phyloP scores from a whole-genome alignment of 2,329 filamentous ascomycete genomes.

The Dothideomycetes sp. region DNA sequence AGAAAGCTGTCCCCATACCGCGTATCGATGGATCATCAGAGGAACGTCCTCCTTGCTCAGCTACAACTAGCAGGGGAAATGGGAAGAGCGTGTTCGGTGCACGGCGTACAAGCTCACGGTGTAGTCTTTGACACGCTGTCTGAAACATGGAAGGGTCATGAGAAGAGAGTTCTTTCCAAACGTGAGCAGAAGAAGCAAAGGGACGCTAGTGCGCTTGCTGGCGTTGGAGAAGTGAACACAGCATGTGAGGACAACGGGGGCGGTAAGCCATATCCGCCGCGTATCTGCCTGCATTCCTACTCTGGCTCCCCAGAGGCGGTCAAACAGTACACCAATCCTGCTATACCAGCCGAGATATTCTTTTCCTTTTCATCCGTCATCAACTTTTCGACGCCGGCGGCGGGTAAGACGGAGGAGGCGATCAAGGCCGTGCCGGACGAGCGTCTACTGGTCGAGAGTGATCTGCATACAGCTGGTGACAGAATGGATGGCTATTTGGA shows the following conservation, averaged over 20 bases:
- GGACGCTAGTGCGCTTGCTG: slow-evolving; percentile 8
- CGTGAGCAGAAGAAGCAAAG: slow-evolving; percentile 33
- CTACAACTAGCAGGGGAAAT: slow-evolving; percentile 60
- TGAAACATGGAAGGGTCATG: slow-evolving; percentile 59
- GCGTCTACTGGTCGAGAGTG: slow-evolving; percentile 76
- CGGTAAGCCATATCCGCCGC: slow-evolving; percentile 62
- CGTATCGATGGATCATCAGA: slow-evolving; percentile 60
- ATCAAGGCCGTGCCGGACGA: slow-evolving; percentile 66
- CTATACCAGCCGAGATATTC: slow-evolving; percentile 66
- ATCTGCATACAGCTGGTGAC: slow-evolving; percentile 71
- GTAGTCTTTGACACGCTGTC: slow-evolving; percentile 54
- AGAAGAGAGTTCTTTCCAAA: slow-evolving; percentile 50
- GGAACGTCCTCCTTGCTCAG: slow-evolving; percentile 53
- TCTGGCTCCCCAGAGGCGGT: slow-evolving; percentile 66
- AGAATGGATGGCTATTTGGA: slow-evolving; percentile 71
- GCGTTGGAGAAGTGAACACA: slow-evolving; percentile 8
- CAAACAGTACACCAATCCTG: slow-evolving; percentile 63
- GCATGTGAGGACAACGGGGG: slow-evolving; percentile 7
- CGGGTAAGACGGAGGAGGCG: slow-evolving; percentile 50
- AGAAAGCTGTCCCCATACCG: slow-evolving; percentile 55
- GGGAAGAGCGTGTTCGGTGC: slow-evolving; percentile 54
- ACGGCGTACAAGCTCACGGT: slow-evolving; percentile 68
- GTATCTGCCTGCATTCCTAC: slow-evolving; percentile 90
- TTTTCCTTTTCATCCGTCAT: slow-evolving; percentile 82
- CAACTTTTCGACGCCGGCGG: slow-evolving; percentile 53